Base-by-base conservation (phyloP, 345 rosid species). In the Citrus reticulata region DNA sequence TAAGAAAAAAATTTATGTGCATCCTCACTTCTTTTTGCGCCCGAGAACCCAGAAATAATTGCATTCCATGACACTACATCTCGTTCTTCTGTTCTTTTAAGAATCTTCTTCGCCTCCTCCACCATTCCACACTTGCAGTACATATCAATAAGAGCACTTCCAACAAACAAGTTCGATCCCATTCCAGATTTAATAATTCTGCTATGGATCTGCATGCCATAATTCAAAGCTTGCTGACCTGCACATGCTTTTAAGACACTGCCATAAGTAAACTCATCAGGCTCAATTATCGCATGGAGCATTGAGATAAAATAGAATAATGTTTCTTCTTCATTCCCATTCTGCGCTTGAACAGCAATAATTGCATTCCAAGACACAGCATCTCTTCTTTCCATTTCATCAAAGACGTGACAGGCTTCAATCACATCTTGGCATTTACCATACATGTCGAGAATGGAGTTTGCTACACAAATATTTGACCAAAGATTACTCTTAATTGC, bases 261-360 rank as follows among this genome's bases (percentile, higher is more conserved):
- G 32, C 99, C 98, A 82, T 90, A 95, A 70, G 99, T 95, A 82
- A 89, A 95, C 77, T 92, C 93, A 79, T 95, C 98, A 59, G 99
- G 97, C 70, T 93, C 91, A 78, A 91, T 77, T 22, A 87, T 70
- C 29, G 88, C 88, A 64, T 72, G 85, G 24, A 91, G 86, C 99
- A 95, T 93, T 4, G 87, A 89, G 74, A 85, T 83, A 75, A 92
- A 94, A 82, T 81, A 84, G 76, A 81, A 77, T 25, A 91, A 86
- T 5, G 98, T 93, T 68, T 86, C 88, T 72, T 27, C 83, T 82
- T 85, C 89, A 30, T 82, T 82, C 37, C 91, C 90, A 72, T 92
- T 95, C 89, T 92, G 98, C 79, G 89, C 97, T 78, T 89, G 86
- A 34, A 96, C 97, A 58, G 99, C 87, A 63, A 95, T 93, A 66